Percentiles rank a stretch among this genome's conserved stretches.
These are phyloP conservation scores for Phyllosticta ampelicida DNA, from an alignment of 2,329 filamentous ascomycete genomes.

Conservation along the genomic window DNA sequence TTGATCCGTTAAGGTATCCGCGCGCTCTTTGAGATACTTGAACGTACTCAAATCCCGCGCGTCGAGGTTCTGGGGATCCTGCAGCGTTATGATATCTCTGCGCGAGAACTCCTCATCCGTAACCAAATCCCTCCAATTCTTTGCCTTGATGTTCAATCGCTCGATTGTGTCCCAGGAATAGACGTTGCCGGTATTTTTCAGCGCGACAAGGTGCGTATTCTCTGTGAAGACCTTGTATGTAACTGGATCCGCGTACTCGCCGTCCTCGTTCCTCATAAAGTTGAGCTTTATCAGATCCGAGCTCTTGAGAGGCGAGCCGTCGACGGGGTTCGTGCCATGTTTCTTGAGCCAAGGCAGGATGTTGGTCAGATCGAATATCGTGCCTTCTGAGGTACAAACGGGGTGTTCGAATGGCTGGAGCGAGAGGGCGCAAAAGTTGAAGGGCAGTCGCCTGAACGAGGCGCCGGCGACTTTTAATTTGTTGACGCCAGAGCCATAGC, in stretches of 20 bases:
- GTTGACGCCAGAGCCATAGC: conserved; percentile 54
- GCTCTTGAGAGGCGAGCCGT: conserved; percentile 65
- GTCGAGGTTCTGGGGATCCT: conserved; percentile 86
- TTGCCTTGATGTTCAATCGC: conserved; percentile 89
- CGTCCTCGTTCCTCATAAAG: conserved; percentile 84
- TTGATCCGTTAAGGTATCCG: conserved; percentile 53
- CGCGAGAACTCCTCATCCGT: conserved; percentile 78
- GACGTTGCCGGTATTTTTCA: conserved; percentile 81
- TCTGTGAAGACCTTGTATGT: conserved; percentile 97
- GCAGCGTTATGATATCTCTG: conserved; percentile 88
- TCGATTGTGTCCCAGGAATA: conserved; percentile 96
- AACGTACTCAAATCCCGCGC: conserved; percentile 76
- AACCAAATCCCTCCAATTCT: conserved; percentile 87
- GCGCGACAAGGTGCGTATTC: conserved; percentile 90
- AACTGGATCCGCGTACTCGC: conserved; percentile 88
- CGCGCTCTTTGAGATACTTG: conserved; percentile 78
- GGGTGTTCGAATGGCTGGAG: conserved; percentile 92
- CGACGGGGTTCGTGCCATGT: conserved; percentile 83
- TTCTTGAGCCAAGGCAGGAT: conserved; percentile 92
- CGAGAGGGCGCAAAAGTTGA: conserved; percentile 95
- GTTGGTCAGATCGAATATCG: conserved; percentile 89
- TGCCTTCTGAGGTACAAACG: conserved; percentile 79
- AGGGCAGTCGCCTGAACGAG: conserved; percentile 79
- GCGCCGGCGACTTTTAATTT: conserved; percentile 46
- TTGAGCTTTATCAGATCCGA: conserved; percentile 83